These are phyloP conservation scores for Aspergillus tubingensis DNA, from an alignment of 2,329 filamentous ascomycete species.

Conservation along the genomic window DNA sequence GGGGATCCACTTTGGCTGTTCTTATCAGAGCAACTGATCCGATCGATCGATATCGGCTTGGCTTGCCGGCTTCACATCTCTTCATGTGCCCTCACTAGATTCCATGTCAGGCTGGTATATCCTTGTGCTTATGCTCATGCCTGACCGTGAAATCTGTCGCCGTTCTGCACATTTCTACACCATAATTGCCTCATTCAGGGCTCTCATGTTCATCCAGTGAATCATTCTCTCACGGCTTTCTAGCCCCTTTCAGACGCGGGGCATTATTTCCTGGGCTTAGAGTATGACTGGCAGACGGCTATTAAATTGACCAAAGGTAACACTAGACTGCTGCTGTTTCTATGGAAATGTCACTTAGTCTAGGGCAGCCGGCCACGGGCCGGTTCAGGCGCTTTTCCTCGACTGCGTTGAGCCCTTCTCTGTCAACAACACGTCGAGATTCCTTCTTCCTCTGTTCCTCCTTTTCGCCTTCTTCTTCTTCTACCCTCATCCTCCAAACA, in stretches of 20 bases:
- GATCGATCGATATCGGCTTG: background rate
- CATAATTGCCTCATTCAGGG: too few relatives aligned
- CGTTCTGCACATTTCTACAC: too few relatives aligned
- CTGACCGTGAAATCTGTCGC: too few relatives aligned
- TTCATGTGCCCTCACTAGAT: background rate
- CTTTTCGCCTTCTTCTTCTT: background rate
- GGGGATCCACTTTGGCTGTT: background rate
- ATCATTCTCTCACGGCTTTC: too few relatives aligned
- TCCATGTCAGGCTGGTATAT: too few relatives aligned
- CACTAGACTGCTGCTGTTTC: background rate
- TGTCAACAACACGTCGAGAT: background rate
- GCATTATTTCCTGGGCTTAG: background rate
- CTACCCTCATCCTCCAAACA: background rate
- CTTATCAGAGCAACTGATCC: background rate
- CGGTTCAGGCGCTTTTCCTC: conserved; percentile 11
- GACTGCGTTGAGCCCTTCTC: conserved; percentile 1
- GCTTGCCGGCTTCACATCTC: background rate
- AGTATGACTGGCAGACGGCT: background rate
- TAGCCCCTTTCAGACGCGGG: too few relatives aligned
- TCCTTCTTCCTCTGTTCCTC: background rate
- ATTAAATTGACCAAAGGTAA: background rate
- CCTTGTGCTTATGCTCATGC: background rate
- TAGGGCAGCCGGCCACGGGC: conserved; percentile 24
- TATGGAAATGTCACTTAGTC: background rate
- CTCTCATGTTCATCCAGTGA: too few relatives aligned